These are phyloP conservation scores for Selaginella moellendorffii DNA, from an alignment of 75 land plant species.

Conservation along the genomic window DNA sequence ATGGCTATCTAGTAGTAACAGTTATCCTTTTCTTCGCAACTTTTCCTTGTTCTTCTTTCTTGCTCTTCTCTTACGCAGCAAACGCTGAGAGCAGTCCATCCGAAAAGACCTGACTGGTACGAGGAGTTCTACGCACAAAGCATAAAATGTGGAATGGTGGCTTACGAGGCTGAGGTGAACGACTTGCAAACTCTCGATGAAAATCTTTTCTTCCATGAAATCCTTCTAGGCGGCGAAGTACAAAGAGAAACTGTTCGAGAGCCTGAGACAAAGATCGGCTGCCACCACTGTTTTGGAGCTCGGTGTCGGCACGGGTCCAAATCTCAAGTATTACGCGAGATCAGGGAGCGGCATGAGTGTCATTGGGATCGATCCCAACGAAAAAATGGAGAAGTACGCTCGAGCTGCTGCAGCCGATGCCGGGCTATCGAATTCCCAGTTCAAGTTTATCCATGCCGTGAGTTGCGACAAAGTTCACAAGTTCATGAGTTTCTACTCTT, in stretches of 20 bases:
- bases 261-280: constrained; percentile 30
- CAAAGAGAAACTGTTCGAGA: constrained; percentile 24
- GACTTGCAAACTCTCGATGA: too few species aligned
- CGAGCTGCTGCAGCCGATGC: constrained; percentile 38
- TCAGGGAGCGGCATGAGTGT: constrained; percentile 22
- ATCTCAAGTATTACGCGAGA: constrained; percentile 33
- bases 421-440: constrained; percentile 38
- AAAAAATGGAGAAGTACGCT: constrained; percentile 73
- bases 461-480: too few species aligned
- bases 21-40: too few species aligned
- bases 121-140: constrained; percentile 48
- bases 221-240: neutral
- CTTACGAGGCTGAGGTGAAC: constrained; percentile 58
- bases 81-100: constrained; percentile 34
- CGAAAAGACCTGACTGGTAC: constrained; percentile 55
- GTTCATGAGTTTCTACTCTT: too few species aligned
- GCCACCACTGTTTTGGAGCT: constrained; percentile 52
- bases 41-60: too few species aligned
- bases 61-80: too few species aligned
- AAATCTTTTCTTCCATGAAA: too few species aligned
- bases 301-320: constrained; percentile 80
- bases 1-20: too few species aligned
- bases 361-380: constrained; percentile 67
- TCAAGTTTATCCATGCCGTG: constrained; percentile 59
- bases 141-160: constrained; percentile 26